Evolutionary conservation across 2,329 filamentous ascomycete genomes (phyloP), one percentile per base, ranked within the genome.

Genomic region (Eutypa lata): DNA sequence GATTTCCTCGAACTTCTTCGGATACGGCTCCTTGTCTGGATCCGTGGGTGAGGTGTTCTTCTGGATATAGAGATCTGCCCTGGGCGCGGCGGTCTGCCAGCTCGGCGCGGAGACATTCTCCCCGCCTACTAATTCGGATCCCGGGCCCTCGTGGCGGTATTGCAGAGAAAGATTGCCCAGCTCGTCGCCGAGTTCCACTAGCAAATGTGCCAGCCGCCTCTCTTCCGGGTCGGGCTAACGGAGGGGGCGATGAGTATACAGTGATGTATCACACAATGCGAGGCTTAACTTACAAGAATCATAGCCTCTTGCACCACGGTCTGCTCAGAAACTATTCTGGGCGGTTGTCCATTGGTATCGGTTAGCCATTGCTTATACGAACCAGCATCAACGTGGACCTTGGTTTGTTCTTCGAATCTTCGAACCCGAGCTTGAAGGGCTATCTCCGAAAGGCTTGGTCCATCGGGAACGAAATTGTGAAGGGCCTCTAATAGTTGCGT

Each of bases 1-100:
- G 37, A 91, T 90, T 56, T 90, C 82, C 6, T 86, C 83, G 64
- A 92, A 91, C 1, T 84, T 86, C 14, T 82, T 84, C 2, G 88
- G 88, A 64, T 90, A 90, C 1, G 87, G 84, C 48, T 76, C 73
- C 54, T 69, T 68, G 33, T 57, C 61, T 1, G 59, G 49, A 44
- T 54, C 54, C 16, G 56, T 55, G 8, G 61, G 31, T 1, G 40
- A 47, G 2, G 55, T 33, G n/a, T 54, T 55, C 52, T 59, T 68
- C 24, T 64, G 51, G 13, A 69, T 51, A 48, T 64, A 69, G 16
- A 69, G 61, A 43, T 65, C 62, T 21, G 66, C 62, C 43, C 62
- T 67, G 3, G 67, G 67, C 7, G 67, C 67, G 7, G 62, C 53
- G 18, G 56, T 60, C 51, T 69, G 67, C 67, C 67, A 69, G 51